These are phyloP conservation scores for Epicoccum sorghinum DNA, from an alignment of 2,329 filamentous ascomycete species.

Conservation along the genomic window DNA sequence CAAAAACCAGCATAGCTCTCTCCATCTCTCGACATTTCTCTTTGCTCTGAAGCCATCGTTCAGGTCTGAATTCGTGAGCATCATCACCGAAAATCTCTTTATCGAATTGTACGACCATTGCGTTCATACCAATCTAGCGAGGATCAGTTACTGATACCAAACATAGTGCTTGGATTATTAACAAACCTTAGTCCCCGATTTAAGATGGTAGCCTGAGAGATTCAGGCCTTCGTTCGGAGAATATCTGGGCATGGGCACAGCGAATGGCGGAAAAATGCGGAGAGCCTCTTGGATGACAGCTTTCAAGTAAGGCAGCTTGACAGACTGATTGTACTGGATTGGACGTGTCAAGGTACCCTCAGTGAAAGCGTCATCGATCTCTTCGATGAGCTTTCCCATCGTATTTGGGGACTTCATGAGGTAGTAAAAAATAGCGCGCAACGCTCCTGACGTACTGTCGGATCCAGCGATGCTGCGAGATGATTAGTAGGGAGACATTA, in stretches of 20 bases:
- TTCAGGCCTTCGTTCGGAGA: constrained; percentile 68
- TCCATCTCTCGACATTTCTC: constrained; percentile 27
- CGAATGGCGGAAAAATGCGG: constrained; percentile 73
- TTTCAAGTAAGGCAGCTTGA: constrained; percentile 74
- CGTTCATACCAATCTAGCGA: constrained; percentile 3
- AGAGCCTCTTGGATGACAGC: constrained; percentile 79
- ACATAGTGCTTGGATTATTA: background rate
- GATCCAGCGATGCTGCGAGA: constrained; percentile 41
- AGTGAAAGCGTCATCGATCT: constrained; percentile 23
- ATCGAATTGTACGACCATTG: constrained; percentile 53
- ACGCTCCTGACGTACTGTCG: constrained; percentile 45
- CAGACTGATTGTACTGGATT: constrained; percentile 53
- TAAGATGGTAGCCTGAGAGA: constrained; percentile 47
- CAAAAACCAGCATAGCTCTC: constrained; percentile 46
- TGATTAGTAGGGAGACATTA: background rate
- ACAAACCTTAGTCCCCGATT: background rate
- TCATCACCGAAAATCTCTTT: constrained; percentile 48
- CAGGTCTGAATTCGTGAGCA: constrained; percentile 50
- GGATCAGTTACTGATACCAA: background rate
- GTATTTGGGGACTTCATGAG: constrained; percentile 42
- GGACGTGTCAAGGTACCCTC: constrained; percentile 18
- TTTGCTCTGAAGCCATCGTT: constrained; percentile 52
- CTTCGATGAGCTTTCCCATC: constrained; percentile 17
- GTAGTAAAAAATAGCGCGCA: constrained; percentile 49
- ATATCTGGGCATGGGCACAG: constrained; percentile 72